phyloP scores from a whole-genome alignment of 192 early-diverging fungal genomes.

The Lunasporangiospora selenospora region DNA sequence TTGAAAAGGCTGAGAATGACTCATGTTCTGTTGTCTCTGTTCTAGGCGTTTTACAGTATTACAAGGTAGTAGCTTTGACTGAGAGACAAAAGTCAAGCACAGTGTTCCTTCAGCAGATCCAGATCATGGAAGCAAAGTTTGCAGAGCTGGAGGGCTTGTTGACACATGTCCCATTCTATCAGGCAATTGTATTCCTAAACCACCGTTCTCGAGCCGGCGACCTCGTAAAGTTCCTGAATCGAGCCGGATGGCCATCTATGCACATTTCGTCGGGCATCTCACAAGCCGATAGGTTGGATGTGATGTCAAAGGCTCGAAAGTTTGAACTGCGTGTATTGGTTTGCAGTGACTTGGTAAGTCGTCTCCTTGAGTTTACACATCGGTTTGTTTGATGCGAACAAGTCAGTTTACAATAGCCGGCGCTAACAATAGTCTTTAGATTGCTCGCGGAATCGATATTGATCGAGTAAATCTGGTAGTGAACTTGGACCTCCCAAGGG shows the following conservation, averaged over 20 bases:
- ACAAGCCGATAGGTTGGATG: conserved; percentile 51
- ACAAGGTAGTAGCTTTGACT: conserved; percentile 21
- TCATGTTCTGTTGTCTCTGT: neutral
- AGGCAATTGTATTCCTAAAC: conserved; percentile 68
- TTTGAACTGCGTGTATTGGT: conserved; percentile 63
- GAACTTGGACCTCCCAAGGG: conserved; percentile 76
- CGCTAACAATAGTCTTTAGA: conserved; percentile 22
- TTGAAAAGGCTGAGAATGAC: too few species aligned
- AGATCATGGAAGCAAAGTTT: conserved; percentile 57
- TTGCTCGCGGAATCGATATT: conserved; percentile 77
- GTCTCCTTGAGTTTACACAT: neutral
- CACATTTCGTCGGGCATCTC: conserved; percentile 57
- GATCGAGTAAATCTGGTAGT: conserved; percentile 74
- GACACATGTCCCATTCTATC: conserved; percentile 60
- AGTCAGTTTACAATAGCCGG: too few species aligned
- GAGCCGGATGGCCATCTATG: conserved; percentile 56
- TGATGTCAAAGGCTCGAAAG: conserved; percentile 59
- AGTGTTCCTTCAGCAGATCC: conserved; percentile 25
- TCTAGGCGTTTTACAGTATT: conserved; percentile 62
- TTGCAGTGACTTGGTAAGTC: conserved; percentile 64
- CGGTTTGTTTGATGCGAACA: neutral
- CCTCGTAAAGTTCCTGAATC: conserved; percentile 54
- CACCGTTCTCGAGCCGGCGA: conserved; percentile 56
- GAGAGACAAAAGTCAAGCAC: conserved; percentile 17
- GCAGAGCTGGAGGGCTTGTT: conserved; percentile 51